Base-by-base conservation (phyloP, 2,329 filamentous ascomycete species). In the Hirsutella minnesotensis region DNA sequence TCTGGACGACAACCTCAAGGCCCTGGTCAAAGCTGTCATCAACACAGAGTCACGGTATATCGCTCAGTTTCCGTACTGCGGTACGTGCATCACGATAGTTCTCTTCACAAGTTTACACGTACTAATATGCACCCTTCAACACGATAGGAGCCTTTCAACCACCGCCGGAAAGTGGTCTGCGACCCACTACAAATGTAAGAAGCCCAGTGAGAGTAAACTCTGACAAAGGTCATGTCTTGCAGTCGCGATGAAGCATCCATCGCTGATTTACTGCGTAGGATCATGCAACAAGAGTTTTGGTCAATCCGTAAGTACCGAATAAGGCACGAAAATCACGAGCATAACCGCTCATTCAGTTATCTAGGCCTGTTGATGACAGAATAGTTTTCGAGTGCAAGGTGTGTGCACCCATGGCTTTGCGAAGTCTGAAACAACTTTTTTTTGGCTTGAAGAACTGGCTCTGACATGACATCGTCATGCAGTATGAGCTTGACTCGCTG, bases 401-500 rank as follows among this genome's bases (percentile, higher is more conserved):
- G 47, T 5, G 24, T 27, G 24, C 7, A 7, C 12, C 7, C 12
- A 7, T 27, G 7, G 7, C 24, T 27, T 27, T n/a, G n/a, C n/a
- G n/a, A n/a, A n/a, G n/a, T n/a, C n/a, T n/a, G n/a, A n/a, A n/a
- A n/a, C n/a, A n/a, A n/a, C n/a, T n/a, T n/a, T n/a, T n/a, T n/a
- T 7, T 8, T 34, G 4, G 5, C 9, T 16, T 34, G 5, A n/a
- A 2, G 18, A 13, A 12, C 15, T 29, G 9, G 13, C 19, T 38
- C 7, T 41, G n/a, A 24, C 7, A 8, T 8, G 64, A 90, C 1
- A 90, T 86, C 53, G 4, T 15, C 16, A 34, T 86, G 24, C 89
- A 94, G 64, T 94, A 90, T 62, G 88, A 94, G 63, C 76, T 95
- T 31, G 88, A 94, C 65, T 90, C 86, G 8, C 74, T 94, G 2